Evolutionary conservation across 768 basidiomycete genomes (phyloP).

Genomic region (Pleurotus tuber-regium): DNA sequence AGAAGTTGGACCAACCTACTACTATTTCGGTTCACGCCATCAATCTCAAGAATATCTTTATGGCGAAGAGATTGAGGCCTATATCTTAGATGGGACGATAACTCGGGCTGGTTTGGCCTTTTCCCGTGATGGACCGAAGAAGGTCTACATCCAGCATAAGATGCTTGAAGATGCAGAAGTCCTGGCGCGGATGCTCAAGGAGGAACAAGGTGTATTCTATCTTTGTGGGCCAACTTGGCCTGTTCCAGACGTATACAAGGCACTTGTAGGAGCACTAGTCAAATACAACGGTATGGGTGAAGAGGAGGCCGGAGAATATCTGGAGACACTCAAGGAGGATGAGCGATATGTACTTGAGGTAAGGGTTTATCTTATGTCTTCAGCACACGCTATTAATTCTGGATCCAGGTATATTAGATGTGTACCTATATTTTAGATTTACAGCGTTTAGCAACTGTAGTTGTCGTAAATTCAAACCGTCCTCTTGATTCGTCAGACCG

Average conservation of each 20-base stretch:
- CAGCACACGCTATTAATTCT: not conserved
- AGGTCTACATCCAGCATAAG: slow-evolving; percentile 99
- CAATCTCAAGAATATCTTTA: slow-evolving; percentile 96
- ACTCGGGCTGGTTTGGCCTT: slow-evolving; percentile 93
- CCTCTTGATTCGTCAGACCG: too few relatives aligned
- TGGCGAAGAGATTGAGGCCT: slow-evolving; percentile 94
- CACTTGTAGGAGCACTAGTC: slow-evolving; percentile 78
- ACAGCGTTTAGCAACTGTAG: too few relatives aligned
- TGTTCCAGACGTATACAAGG: slow-evolving; percentile 97
- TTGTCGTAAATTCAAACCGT: not conserved
- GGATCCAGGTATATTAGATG: slow-evolving; percentile 12
- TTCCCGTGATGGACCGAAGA: slow-evolving; percentile 88
- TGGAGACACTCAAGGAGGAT: slow-evolving; percentile 92
- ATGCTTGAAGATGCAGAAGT: slow-evolving; percentile 87
- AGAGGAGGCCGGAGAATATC: slow-evolving; percentile 69
- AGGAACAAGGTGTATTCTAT: slow-evolving; percentile 84
- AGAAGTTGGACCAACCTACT: slow-evolving; percentile 88
- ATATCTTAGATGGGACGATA: slow-evolving; percentile 80
- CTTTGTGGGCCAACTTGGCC: slow-evolving; percentile 99
- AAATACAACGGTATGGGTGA: slow-evolving; percentile 65
- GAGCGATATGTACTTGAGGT: slow-evolving; percentile 98
- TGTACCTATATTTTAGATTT: slow-evolving; percentile 7
- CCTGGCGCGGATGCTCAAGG: slow-evolving; percentile 72
- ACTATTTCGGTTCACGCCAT: slow-evolving; percentile 98
- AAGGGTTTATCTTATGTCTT: slow-evolving; percentile 13